Conservation (phyloP, 768 basidiomycete species). For the Termitomyces bulborhizus region DNA sequence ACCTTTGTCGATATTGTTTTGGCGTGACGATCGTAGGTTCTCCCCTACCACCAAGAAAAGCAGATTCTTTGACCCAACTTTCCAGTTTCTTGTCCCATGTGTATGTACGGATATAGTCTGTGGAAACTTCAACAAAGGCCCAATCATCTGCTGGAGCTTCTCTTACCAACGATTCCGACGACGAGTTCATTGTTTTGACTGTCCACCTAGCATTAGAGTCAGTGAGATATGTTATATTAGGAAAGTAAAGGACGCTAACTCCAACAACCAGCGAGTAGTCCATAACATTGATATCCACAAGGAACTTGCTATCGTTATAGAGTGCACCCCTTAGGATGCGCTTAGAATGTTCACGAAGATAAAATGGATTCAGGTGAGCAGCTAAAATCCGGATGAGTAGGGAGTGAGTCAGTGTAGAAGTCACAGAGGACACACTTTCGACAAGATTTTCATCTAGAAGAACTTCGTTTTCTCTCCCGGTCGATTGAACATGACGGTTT, state of each 20-base stretch:
- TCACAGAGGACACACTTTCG: slow-evolving; percentile 50
- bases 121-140: not conserved
- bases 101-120: slow-evolving; percentile 93
- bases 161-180: slow-evolving; percentile 91
- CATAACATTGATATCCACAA: slow-evolving; percentile 93
- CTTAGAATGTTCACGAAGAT: slow-evolving; percentile 95
- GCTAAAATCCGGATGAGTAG: slow-evolving; percentile 36
- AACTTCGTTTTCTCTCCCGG: slow-evolving; percentile 88
- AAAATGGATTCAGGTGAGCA: slow-evolving; percentile 83
- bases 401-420: not conserved
- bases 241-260: slow-evolving; percentile 18
- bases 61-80: slow-evolving; percentile 96
- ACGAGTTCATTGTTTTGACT: slow-evolving; percentile 84
- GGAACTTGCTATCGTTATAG: slow-evolving; percentile 92
- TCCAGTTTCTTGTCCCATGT: slow-evolving; percentile 99
- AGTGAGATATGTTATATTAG: not conserved
- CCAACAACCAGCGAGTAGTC: slow-evolving; percentile 97
- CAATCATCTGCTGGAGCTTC: not conserved
- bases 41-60: slow-evolving; percentile 82
- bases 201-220: slow-evolving; percentile 52
- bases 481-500: slow-evolving; percentile 88
- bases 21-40: slow-evolving; percentile 98
- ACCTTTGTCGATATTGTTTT: slow-evolving; percentile 86
- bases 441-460: slow-evolving; percentile 95
- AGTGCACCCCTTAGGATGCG: slow-evolving; percentile 86